A percentile compares a stretch with the other conserved stretches of the same genome.
These are phyloP conservation scores for Nectriaceae sp. DNA, from an alignment of 2,329 filamentous ascomycete genomes.

Conservation along the genomic window DNA sequence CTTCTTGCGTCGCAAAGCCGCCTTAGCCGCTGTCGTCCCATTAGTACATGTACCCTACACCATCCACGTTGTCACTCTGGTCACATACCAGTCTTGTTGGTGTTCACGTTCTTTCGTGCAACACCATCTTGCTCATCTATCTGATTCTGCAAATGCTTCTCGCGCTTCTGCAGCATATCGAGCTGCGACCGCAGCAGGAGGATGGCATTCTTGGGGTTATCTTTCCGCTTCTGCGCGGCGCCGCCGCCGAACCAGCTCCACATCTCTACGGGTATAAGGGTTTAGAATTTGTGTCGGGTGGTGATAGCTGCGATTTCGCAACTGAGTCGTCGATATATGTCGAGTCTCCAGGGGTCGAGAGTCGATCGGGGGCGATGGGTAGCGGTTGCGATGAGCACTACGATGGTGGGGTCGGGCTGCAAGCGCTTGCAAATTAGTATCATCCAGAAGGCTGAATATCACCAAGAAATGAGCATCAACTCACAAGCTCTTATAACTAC, in stretches of 20 bases:
- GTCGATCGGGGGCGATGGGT: conserved; percentile 24
- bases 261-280: conserved; percentile 45
- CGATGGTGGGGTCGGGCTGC: conserved; percentile 30
- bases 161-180: conserved; percentile 96
- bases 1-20: conserved; percentile 92
- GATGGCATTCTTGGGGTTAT: conserved; percentile 96
- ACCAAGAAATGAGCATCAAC: conserved; percentile 2
- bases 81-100: conserved; percentile 85
- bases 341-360: neutral
- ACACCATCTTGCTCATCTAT: conserved; percentile 90
- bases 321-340: neutral
- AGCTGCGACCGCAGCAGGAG: conserved; percentile 83
- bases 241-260: conserved; percentile 92
- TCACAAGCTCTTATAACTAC: conserved; percentile 4
- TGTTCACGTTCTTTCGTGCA: conserved; percentile 80
- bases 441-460: neutral
- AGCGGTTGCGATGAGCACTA: conserved; percentile 21
- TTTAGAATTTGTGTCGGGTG: conserved; percentile 4
- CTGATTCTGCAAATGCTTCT: conserved; percentile 86
- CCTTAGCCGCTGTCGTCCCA: conserved; percentile 71
- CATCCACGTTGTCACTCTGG: neutral
- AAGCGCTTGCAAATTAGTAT: conserved; percentile 4
- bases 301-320: neutral
- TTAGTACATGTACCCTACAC: conserved; percentile 26
- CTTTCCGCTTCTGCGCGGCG: conserved; percentile 82